Base-by-base conservation (phyloP, 2,329 filamentous ascomycete genomes). In the Aureobasidium leucospermi region DNA sequence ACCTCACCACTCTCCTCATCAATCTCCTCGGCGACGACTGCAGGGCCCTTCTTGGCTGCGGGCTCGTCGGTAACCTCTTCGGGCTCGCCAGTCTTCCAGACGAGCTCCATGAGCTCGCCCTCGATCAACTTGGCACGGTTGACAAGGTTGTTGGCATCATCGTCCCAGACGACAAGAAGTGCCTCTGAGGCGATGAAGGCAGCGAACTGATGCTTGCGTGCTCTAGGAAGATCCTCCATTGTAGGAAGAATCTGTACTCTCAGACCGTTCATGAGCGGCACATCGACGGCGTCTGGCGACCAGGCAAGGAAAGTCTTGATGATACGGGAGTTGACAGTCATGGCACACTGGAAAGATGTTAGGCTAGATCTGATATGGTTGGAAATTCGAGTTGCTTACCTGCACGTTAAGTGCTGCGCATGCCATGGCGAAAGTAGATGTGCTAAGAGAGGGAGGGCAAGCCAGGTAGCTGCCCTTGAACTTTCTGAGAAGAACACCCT, bases 121-220 rank as follows among this genome's bases (percentile, higher is more conserved):
- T 93, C 87, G 61, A 93, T 90, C 36, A 80, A 79, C 68, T 85
- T 85, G 46, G 87, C 89, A 59, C 88, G 79, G 59, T 82, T 75
- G 5, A 91, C 78, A 8, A 93, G 76, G 67, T 90, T 84, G 59
- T 86, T 77, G 0, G 88, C 83, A 60, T 92, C 87, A 65, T 93
- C 89, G 65, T 93, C 89, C 89, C 89, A 94, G 1, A 93, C 88
- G 1, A 93, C 77, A 1, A 94, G 76, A 5, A 92, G 76, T 4
- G 83, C 83, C 63, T 89, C 85, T 0, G 82, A 83, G 2, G 87
- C 85, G 43, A 93, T 80, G 69, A 93, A 92, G 7, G 89, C 89
- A 11, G 88, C 89, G 64, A 88, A 91, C 69, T 93, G 89, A 69
- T 90, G 84, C 70, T 90, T 92, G 61, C 88, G 81, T 5, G 87